phyloP scores from a whole-genome alignment of 192 early-diverging fungal species.

The Dispira simplex region DNA sequence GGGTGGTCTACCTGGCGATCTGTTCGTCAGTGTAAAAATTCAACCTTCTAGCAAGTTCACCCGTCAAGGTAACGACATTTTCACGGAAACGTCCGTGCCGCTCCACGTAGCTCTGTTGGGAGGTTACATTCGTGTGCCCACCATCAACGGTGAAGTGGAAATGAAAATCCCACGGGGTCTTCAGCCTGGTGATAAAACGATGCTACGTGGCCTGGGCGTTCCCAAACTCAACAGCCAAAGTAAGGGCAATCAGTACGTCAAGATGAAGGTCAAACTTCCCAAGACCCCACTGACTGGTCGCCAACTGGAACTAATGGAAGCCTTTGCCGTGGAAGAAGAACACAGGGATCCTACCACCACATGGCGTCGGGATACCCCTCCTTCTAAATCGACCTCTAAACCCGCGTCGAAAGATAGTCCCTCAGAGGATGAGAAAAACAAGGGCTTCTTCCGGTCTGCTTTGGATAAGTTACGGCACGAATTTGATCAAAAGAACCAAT shows the following conservation, averaged over 20 bases:
- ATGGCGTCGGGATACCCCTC: neutral
- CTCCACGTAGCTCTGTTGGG: slow-evolving; percentile 80
- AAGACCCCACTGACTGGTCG: slow-evolving; percentile 14
- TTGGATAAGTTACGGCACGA: slow-evolving; percentile 6
- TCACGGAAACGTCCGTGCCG: slow-evolving; percentile 58
- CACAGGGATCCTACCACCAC: neutral
- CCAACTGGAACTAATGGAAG: neutral
- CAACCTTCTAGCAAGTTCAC: slow-evolving; percentile 59
- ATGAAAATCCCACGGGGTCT: slow-evolving; percentile 69
- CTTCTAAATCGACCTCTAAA: neutral
- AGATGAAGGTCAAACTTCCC: slow-evolving; percentile 70
- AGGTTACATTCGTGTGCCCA: slow-evolving; percentile 71
- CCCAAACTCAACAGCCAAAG: slow-evolving; percentile 31
- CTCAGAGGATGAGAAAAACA: neutral
- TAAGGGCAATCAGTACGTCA: slow-evolving; percentile 86
- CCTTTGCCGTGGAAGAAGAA: neutral
- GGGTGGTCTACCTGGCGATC: slow-evolving; percentile 51
- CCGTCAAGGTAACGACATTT: slow-evolving; percentile 68
- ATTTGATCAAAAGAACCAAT: slow-evolving; percentile 1
- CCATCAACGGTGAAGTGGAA: slow-evolving; percentile 93
- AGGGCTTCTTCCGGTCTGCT: slow-evolving; percentile 1
- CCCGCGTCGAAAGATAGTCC: neutral
- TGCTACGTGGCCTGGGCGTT: slow-evolving; percentile 66
- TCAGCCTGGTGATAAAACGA: slow-evolving; percentile 77
- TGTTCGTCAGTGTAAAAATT: slow-evolving; percentile 69